phyloP scores from a whole-genome alignment of 371 early-diverging fungal genomes.

The Phascolomyces articulosus region DNA sequence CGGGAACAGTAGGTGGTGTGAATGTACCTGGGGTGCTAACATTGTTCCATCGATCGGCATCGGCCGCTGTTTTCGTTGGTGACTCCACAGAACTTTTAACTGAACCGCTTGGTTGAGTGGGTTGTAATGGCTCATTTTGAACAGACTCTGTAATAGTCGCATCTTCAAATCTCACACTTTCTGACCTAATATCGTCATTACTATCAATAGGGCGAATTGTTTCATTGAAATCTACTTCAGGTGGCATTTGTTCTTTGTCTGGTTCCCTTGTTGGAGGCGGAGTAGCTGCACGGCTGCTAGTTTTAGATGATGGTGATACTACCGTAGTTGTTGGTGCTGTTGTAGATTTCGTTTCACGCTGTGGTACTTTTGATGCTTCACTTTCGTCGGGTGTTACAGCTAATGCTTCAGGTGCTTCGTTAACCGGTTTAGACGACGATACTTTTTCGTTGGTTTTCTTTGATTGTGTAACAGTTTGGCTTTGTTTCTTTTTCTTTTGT shows the following conservation, averaged over 20 bases:
- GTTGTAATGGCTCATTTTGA: not conserved
- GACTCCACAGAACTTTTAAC: not conserved
- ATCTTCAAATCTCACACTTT: not conserved
- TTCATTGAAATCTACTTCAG: not conserved
- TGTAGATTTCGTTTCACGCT: not conserved
- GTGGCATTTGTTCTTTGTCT: not conserved
- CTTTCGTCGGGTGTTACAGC: not conserved
- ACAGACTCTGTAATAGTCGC: not conserved
- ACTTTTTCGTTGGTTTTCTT: not conserved
- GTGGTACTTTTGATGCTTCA: not conserved
- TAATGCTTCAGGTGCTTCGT: not conserved
- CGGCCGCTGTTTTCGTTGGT: not conserved
- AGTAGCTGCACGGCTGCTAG: not conserved
- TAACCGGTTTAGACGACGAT: not conserved
- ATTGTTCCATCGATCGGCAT: not conserved
- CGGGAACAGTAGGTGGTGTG: not conserved
- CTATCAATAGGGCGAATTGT: not conserved
- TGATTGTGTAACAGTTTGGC: not conserved
- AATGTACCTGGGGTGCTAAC: not conserved
- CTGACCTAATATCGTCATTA: not conserved
- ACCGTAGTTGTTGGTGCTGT: not conserved
- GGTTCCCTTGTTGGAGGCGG: not conserved
- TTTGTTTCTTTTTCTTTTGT: slow-evolving; percentile 1
- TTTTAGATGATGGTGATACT: not conserved
- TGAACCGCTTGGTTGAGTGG: not conserved